Evolutionary conservation across 768 basidiomycete species (phyloP).

Genomic region (Leccinum pellstonianum): DNA sequence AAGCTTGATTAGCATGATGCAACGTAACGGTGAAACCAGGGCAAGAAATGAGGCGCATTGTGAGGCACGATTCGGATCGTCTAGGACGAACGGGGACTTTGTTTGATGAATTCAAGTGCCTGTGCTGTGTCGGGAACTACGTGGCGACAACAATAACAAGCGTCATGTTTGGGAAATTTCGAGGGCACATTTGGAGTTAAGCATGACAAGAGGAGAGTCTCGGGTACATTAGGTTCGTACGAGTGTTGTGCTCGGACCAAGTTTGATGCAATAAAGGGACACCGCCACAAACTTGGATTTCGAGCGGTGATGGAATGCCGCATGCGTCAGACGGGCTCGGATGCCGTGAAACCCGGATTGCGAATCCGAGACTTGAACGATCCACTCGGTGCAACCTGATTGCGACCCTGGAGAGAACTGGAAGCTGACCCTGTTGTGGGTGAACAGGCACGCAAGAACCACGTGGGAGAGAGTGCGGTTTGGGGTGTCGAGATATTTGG

Average conservation of each 20-base stretch:
- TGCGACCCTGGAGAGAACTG: slow-evolving; percentile 13
- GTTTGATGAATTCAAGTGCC: neutral
- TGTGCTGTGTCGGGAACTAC: slow-evolving; percentile 1
- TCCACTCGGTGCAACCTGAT: slow-evolving; percentile 15
- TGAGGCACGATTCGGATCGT: slow-evolving; percentile 1
- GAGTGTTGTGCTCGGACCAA: slow-evolving; percentile 2
- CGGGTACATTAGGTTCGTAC: slow-evolving; percentile 11
- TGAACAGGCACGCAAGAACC: slow-evolving; percentile 23
- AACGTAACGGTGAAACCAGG: slow-evolving; percentile 19
- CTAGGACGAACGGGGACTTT: neutral
- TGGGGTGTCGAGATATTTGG: slow-evolving; percentile 21
- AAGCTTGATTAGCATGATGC: neutral
- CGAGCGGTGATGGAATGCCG: neutral
- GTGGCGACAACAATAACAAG: slow-evolving; percentile 8
- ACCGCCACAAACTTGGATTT: slow-evolving; percentile 12
- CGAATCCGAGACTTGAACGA: slow-evolving; percentile 8
- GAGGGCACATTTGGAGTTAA: neutral
- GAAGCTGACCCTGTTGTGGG: slow-evolving; percentile 12
- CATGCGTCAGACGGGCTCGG: slow-evolving; percentile 1
- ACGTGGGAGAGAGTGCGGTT: slow-evolving; percentile 24
- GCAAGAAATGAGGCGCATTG: slow-evolving; percentile 1
- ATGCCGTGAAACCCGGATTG: slow-evolving; percentile 13
- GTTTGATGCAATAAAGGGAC: neutral
- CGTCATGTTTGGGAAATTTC: slow-evolving; percentile 6
- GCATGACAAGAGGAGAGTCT: slow-evolving; percentile 18